Base-by-base conservation (phyloP, 441 rosid genomes). In the Arabidopsis hybrid region DNA sequence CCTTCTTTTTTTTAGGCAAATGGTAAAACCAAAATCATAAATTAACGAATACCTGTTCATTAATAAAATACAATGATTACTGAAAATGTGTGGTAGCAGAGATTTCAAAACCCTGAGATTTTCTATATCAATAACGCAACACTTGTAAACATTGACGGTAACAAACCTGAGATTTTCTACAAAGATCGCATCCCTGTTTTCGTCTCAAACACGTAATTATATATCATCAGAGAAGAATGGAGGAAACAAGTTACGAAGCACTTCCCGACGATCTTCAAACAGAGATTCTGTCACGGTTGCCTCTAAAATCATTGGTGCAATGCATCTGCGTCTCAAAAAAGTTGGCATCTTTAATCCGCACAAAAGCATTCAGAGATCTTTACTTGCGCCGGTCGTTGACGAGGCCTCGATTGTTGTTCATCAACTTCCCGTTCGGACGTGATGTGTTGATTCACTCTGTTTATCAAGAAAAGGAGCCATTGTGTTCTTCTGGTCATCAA, bases 401-500 rank as follows among this genome's bases (percentile, higher is more conserved):
- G 7, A 35, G 9, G 11, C 55, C 68, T 14, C 16, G 31, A 10
- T 0, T 9, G 16, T 6, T 46, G 31, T 31, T 63, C 9, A 8
- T 35, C 39, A 35, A 35, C 39, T 35, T 35, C 2, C 8, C 8
- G 7, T 35, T 35, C 53, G 3, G 2, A 5, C 1, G 2, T 0
- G 55, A 45, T 5, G 1, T 9, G 8, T 8, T 62, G 53, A 31
- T 62, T 8, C 55, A 46, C 31, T 63, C 55, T 14, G 67, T 63
- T n/a, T 14, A 63, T 34, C 67, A 45, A 45, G 67, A 45, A 11
- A 0, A 35, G 39, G 8, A 35, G 2, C 39, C 39, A 6, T 6
- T 35, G 8, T 7, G 7, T 29, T 63, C 29, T 4, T 29, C 67
- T 45, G 67, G 55, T 63, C 40, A 45, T 45, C 67, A 46, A 31